Evolutionary conservation across 441 rosid species (phyloP).

Genomic region (Syzygium malaccense): DNA sequence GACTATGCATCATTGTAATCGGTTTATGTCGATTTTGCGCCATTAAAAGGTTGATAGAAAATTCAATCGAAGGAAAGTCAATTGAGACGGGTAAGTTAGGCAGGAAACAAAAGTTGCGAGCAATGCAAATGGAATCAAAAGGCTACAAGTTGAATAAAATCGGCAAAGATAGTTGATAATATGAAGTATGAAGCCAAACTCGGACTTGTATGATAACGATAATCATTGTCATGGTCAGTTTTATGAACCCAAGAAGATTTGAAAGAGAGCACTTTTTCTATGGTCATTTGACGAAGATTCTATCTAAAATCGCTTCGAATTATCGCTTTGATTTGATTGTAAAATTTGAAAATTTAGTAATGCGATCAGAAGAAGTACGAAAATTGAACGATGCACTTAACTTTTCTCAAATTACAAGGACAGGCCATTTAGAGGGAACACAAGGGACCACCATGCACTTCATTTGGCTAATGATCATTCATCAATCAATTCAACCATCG

Average conservation of each 20-base stretch:
- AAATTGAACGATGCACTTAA: not conserved
- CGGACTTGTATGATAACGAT: not conserved
- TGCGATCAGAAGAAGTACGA: accelerated
- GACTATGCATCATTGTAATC: not conserved
- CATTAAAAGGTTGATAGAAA: not conserved
- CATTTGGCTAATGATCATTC: not conserved
- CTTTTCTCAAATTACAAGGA: not conserved
- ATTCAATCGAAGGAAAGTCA: too few relatives aligned
- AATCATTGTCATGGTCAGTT: not conserved
- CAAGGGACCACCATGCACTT: not conserved
- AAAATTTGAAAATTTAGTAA: not conserved
- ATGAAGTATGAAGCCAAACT: too few relatives aligned
- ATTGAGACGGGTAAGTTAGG: not conserved
- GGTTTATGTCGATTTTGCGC: not conserved
- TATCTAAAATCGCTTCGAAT: too few relatives aligned
- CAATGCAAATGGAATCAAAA: not conserved
- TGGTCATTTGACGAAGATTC: not conserved
- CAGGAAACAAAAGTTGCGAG: not conserved
- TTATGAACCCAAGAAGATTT: not conserved
- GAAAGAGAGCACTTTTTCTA: not conserved
- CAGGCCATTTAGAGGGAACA: not conserved
- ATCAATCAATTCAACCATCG: not conserved
- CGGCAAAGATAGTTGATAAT: not conserved
- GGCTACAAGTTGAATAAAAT: not conserved
- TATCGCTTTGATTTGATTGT: not conserved